Evolutionary conservation across 192 early-diverging fungal species (phyloP).

Genomic region (Backusella parvicylindrica): DNA sequence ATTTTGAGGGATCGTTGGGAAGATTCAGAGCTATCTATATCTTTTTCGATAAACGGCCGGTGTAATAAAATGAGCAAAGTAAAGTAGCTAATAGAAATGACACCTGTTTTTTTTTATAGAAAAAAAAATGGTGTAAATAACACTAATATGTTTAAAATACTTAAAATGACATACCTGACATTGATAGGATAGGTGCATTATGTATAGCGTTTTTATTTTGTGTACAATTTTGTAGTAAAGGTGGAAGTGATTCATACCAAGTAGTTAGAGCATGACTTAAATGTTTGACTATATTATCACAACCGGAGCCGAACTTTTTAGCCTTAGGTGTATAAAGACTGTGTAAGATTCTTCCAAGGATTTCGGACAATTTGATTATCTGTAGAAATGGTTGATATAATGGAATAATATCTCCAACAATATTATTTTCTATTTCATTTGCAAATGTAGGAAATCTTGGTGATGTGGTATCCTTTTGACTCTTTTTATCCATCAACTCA

Average conservation of each 20-base stretch:
- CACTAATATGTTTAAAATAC: not conserved
- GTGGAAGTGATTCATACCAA: constrained; percentile 21
- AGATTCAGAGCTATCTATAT: constrained; percentile 16
- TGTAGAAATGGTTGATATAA: constrained; percentile 35
- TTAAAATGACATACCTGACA: constrained; percentile 11
- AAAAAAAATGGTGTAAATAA: too few species aligned
- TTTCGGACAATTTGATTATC: constrained; percentile 31
- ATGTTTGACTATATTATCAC: constrained; percentile 24
- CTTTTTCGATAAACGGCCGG: constrained; percentile 44
- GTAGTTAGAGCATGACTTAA: constrained; percentile 20
- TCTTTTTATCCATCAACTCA: constrained; percentile 26
- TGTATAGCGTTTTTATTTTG: not conserved
- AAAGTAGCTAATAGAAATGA: constrained; percentile 44
- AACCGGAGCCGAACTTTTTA: constrained; percentile 23
- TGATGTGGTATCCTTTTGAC: not conserved
- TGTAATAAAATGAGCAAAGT: constrained; percentile 48
- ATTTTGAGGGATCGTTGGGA: constrained; percentile 26
- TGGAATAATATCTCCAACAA: constrained; percentile 13
- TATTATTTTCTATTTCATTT: not conserved
- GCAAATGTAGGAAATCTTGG: constrained; percentile 23
- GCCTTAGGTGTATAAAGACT: constrained; percentile 32
- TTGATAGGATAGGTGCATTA: constrained; percentile 10
- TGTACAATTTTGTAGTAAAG: constrained; percentile 10
- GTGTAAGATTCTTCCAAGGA: constrained; percentile 25
- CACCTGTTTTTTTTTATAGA: not conserved